Conservation (phyloP, 1,139 yeast species). For the Blastobotrys malaysiensis region DNA sequence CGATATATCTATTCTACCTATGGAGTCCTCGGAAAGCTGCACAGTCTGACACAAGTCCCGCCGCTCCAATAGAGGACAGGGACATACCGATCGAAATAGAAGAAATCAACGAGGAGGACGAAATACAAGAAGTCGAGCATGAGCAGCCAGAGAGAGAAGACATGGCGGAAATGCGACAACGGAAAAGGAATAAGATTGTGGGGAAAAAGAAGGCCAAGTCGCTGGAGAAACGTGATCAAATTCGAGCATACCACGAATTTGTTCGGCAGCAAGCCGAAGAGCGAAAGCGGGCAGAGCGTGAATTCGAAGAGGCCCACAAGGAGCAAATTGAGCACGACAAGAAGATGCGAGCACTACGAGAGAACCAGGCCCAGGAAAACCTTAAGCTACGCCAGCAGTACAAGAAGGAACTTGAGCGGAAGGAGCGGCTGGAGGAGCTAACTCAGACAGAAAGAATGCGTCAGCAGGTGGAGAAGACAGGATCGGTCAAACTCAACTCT, state of each 20-base stretch:
- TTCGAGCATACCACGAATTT: conserved; percentile 31
- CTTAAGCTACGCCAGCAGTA: conserved; percentile 19
- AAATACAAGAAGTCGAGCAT: conserved; percentile 8
- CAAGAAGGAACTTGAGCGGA: conserved; percentile 11
- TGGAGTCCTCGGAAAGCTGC: neutral
- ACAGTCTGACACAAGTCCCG: neutral
- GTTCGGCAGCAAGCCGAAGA: conserved; percentile 29
- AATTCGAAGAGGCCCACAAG: conserved; percentile 27
- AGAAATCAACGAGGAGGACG: conserved; percentile 7
- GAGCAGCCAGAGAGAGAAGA: conserved; percentile 9
- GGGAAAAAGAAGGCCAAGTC: conserved; percentile 33
- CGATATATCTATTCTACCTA: neutral
- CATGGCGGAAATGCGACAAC: neutral
- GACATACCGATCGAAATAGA: conserved; percentile 6
- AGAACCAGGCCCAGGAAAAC: conserved; percentile 14
- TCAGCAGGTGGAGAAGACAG: conserved; percentile 10
- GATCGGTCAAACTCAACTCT: conserved; percentile 12
- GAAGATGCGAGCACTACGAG: conserved; percentile 15
- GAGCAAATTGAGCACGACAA: conserved; percentile 29
- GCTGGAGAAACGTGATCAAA: conserved; percentile 29
- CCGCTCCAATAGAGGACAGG: neutral
- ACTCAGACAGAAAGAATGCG: conserved; percentile 11
- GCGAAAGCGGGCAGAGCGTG: conserved; percentile 20
- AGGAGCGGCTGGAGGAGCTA: conserved; percentile 3
- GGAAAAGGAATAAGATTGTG: conserved; percentile 19